These are phyloP conservation scores for Dentipellis fragilis DNA, from an alignment of 768 basidiomycete genomes.

Conservation along the genomic window DNA sequence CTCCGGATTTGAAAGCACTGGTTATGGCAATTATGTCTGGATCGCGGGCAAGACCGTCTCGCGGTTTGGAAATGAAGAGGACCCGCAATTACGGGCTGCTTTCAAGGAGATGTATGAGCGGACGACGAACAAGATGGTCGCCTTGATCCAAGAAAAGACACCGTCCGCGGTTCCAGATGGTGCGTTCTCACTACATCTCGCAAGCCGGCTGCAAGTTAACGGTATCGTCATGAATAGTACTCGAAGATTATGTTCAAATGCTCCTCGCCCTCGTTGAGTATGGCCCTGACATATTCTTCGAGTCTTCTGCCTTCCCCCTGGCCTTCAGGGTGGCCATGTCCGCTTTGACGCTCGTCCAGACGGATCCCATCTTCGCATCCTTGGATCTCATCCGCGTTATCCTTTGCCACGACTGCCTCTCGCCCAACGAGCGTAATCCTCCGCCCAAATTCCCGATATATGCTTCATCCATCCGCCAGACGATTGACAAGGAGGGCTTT, in stretches of 20 bases:
- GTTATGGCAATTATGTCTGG: slow-evolving; percentile 86
- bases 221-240: slow-evolving; percentile 40
- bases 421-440: slow-evolving; percentile 28
- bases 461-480: slow-evolving; percentile 47
- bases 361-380: slow-evolving; percentile 72
- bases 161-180: slow-evolving; percentile 82
- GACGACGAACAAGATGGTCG: slow-evolving; percentile 60
- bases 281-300: slow-evolving; percentile 69
- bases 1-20: slow-evolving; percentile 66
- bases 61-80: slow-evolving; percentile 62
- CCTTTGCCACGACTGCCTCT: slow-evolving; percentile 64
- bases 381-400: slow-evolving; percentile 74
- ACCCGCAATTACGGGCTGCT: slow-evolving; percentile 42
- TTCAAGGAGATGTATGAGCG: slow-evolving; percentile 64
- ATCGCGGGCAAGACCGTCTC: slow-evolving; percentile 81
- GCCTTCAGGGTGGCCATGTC: slow-evolving; percentile 71
- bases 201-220: not conserved
- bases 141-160: slow-evolving; percentile 54
- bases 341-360: slow-evolving; percentile 72
- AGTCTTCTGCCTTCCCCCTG: slow-evolving; percentile 65
- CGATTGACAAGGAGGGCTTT: slow-evolving; percentile 63
- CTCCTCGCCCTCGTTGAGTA: slow-evolving; percentile 56
- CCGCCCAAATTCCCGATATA: slow-evolving; percentile 57
- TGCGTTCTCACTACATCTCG: slow-evolving; percentile 29
- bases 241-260: slow-evolving; percentile 91